Evolutionary conservation across 1,284 basidiomycete genomes (phyloP).

Genomic region (Cryptococcus maquisensis): DNA sequence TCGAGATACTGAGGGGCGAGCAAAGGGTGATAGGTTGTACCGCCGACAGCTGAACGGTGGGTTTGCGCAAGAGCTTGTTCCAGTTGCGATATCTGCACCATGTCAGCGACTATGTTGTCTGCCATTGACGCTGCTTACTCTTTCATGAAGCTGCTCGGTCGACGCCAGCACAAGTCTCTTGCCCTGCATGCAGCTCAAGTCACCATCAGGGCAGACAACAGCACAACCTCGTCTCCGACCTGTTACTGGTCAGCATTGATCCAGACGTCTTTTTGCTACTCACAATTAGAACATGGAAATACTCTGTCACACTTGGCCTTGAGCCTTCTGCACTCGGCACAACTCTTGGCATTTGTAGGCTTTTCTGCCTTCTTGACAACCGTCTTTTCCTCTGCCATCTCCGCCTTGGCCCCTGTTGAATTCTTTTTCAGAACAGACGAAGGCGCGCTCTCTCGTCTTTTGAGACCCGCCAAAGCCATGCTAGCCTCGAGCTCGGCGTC

Average conservation of each 20-base stretch:
- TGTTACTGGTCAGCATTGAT: conserved; percentile 8
- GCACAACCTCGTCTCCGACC: conserved; percentile 43
- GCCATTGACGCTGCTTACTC: conserved; percentile 17
- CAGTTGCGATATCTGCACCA: conserved; percentile 33
- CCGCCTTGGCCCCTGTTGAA: background rate
- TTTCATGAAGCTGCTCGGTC: conserved; percentile 42
- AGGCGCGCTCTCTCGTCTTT: conserved; percentile 11
- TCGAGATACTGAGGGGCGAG: conserved; percentile 39
- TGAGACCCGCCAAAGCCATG: conserved; percentile 30
- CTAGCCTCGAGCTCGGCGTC: conserved; percentile 33
- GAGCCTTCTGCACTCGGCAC: conserved; percentile 40
- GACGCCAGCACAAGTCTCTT: conserved; percentile 44
- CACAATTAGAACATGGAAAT: conserved; percentile 46
- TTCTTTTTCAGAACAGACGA: background rate
- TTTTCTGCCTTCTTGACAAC: conserved; percentile 14
- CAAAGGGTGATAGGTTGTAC: conserved; percentile 25
- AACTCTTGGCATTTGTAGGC: conserved; percentile 23
- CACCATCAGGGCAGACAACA: conserved; percentile 42
- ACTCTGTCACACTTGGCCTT: conserved; percentile 45
- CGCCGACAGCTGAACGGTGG: conserved; percentile 13
- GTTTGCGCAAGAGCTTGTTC: conserved; percentile 38
- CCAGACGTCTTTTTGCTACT: conserved; percentile 5
- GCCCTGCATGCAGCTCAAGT: conserved; percentile 46
- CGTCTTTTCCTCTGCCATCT: conserved; percentile 4
- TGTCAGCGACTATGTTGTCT: background rate